A percentile compares a stretch with the other conserved stretches of the same genome.
phyloP scores from a whole-genome alignment of 2,329 filamentous ascomycete genomes.

The Exophiala viscosa region DNA sequence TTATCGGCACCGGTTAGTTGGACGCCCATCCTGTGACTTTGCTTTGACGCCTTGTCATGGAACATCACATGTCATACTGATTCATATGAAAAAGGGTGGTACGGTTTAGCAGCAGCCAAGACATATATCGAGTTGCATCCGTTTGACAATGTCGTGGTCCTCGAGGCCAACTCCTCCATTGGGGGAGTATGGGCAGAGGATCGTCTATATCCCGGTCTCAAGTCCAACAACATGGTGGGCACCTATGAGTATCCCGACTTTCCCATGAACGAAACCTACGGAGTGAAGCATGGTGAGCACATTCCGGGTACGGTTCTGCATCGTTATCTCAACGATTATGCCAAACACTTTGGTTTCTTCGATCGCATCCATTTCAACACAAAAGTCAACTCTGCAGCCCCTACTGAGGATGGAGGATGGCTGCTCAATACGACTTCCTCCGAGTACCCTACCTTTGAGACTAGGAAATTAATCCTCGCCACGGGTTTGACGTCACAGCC shows the following conservation, averaged over 20 bases:
- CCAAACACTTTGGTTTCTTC: constrained; percentile 51
- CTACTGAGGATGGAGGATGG: constrained; percentile 39
- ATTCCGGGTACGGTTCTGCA: constrained; percentile 57
- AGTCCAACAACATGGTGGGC: constrained; percentile 70
- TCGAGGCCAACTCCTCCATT: constrained; percentile 56
- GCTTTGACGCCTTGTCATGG: not conserved
- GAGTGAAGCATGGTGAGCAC: constrained; percentile 50
- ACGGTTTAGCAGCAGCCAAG: constrained; percentile 60
- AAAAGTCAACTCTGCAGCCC: constrained; percentile 48
- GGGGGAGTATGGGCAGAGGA: constrained; percentile 69
- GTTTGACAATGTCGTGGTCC: constrained; percentile 51
- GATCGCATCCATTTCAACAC: constrained; percentile 50
- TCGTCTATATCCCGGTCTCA: constrained; percentile 63
- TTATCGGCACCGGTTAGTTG: constrained; percentile 50
- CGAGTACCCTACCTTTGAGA: constrained; percentile 26
- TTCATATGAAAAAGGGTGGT: constrained; percentile 40
- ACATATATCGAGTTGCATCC: constrained; percentile 60
- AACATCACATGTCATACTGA: constrained; percentile 1
- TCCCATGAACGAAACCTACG: constrained; percentile 59
- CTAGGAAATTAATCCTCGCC: constrained; percentile 56
- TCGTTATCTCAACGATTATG: constrained; percentile 56
- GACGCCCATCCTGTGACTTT: not conserved
- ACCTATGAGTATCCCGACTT: constrained; percentile 72
- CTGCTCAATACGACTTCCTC: constrained; percentile 27
- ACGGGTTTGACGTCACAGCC: constrained; percentile 60